Conservation (phyloP, 1,139 yeast genomes). For the Yamadazyma siamensis region DNA sequence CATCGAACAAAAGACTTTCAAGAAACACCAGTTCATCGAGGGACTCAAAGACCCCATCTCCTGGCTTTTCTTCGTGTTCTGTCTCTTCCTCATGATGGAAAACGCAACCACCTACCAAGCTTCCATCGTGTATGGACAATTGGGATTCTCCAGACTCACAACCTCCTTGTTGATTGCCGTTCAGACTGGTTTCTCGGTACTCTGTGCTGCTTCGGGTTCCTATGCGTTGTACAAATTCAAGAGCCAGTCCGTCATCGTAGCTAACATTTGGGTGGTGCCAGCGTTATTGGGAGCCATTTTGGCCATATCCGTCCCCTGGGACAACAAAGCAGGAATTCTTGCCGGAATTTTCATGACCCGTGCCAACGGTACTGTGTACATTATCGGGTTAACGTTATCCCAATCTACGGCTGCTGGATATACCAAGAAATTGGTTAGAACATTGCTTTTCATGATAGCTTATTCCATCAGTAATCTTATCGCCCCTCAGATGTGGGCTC, state of each 20-base stretch:
- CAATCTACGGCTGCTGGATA: no score
- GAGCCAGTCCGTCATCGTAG: conserved; percentile 8
- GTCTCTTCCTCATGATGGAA: conserved; percentile 38
- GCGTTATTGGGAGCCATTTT: conserved; percentile 36
- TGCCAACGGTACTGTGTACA: conserved; percentile 14
- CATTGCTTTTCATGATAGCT: no score
- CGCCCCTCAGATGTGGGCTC: conserved; percentile 21
- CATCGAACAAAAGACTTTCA: conserved; percentile 31
- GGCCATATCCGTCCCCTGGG: conserved; percentile 20
- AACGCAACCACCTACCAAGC: conserved; percentile 45
- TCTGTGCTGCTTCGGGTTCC: conserved; percentile 3
- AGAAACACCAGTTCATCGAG: conserved; percentile 20
- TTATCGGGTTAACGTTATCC: conserved; percentile 18
- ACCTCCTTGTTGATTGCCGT: conserved; percentile 52
- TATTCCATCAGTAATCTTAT: conserved; percentile 21
- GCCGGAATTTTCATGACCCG: conserved; percentile 23
- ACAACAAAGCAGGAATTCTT: conserved; percentile 26
- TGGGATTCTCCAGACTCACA: conserved; percentile 32
- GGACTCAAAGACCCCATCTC: conserved; percentile 23
- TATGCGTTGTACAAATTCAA: not conserved
- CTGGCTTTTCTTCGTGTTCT: conserved; percentile 24
- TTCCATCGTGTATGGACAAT: conserved; percentile 30
- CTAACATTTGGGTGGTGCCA: conserved; percentile 10
- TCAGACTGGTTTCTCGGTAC: conserved; percentile 29
- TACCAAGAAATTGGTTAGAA: no score